These are phyloP conservation scores for Nicotiana paniculata DNA, from an alignment of 257 asterid genomes.

Conservation along the genomic window DNA sequence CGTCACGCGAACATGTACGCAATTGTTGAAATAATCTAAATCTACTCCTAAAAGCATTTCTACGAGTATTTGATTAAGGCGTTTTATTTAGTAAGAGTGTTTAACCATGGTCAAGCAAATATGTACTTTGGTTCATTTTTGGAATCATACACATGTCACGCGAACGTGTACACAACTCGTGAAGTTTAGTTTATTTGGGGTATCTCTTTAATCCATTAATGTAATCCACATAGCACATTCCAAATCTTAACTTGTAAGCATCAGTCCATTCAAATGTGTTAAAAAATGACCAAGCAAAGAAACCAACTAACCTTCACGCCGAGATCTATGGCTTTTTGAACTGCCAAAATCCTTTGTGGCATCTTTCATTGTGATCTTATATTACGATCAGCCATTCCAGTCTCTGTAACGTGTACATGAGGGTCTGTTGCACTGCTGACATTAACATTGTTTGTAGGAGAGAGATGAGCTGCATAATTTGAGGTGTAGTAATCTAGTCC, in stretches of 20 bases:
- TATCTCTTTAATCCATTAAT: conserved; percentile 12
- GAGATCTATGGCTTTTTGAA: conserved; percentile 27
- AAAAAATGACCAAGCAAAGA: conserved; percentile 33
- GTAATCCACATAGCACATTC: conserved; percentile 32
- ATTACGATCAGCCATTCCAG: conserved; percentile 22
- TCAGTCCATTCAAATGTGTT: conserved; percentile 27
- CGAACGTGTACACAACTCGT: no score
- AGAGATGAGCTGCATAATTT: neutral
- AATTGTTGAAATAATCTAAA: no score
- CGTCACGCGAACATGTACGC: no score
- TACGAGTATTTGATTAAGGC: no score
- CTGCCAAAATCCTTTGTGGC: conserved; percentile 25
- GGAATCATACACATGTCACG: no score
- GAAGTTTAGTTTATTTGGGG: conserved; percentile 10
- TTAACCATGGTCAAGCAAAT: no score
- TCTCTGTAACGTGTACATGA: neutral
- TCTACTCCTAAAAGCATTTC: no score
- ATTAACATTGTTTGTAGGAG: neutral
- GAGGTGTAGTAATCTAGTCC: neutral
- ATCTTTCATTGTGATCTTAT: neutral
- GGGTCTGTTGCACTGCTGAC: neutral
- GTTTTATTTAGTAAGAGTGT: no score
- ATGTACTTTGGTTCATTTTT: no score
- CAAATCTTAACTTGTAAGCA: conserved; percentile 32
- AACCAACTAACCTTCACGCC: conserved; percentile 40